These are phyloP conservation scores for Aspergillus ustus DNA, from an alignment of 2,329 filamentous ascomycete species.

Conservation along the genomic window DNA sequence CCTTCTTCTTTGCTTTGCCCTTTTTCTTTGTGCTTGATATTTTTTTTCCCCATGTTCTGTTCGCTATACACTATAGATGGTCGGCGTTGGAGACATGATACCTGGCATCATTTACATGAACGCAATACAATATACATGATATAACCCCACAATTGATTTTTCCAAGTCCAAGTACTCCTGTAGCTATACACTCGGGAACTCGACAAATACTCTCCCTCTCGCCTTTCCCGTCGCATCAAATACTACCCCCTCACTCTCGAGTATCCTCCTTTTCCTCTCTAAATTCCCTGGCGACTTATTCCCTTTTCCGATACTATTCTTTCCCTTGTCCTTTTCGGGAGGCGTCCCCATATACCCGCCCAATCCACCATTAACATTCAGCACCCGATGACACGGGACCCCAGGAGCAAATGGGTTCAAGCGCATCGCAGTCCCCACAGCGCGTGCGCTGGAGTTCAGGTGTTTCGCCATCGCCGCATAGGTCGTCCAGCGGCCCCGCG, in stretches of 20 bases:
- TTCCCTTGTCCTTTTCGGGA: constrained; percentile 39
- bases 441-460: constrained; percentile 72
- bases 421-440: constrained; percentile 76
- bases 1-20: neutral
- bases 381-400: constrained; percentile 80
- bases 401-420: constrained; percentile 80
- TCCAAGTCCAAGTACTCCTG: neutral
- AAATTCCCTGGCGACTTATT: constrained; percentile 44
- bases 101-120: neutral
- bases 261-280: constrained; percentile 41
- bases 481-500: constrained; percentile 73
- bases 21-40: neutral
- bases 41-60: constrained; percentile 1
- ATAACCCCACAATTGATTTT: neutral
- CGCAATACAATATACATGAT: neutral
- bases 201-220: constrained; percentile 27
- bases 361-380: constrained; percentile 69
- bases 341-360: constrained; percentile 55
- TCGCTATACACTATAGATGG: constrained; percentile 14
- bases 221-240: constrained; percentile 39
- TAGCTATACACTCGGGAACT: neutral
- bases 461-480: constrained; percentile 74
- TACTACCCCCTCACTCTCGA: constrained; percentile 41
- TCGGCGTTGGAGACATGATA: constrained; percentile 16
- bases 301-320: constrained; percentile 51